These are phyloP conservation scores for Trichoderma pleuroti DNA, from an alignment of 2,329 filamentous ascomycete genomes.

Conservation along the genomic window DNA sequence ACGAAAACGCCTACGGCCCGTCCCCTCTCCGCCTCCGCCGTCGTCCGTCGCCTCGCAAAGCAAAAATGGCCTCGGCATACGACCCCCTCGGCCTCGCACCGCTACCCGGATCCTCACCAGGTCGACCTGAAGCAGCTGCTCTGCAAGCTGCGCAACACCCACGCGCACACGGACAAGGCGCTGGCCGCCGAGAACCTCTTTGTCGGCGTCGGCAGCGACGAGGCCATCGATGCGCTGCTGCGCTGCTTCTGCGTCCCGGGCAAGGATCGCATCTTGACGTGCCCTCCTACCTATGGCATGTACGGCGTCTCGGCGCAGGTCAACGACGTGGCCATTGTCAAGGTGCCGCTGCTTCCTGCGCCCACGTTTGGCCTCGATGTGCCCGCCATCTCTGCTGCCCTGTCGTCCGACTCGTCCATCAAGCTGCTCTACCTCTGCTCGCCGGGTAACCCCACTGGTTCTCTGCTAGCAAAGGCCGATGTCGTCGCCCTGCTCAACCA, in stretches of 20 bases:
- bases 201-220: constrained; percentile 92
- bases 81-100: constrained; percentile 81
- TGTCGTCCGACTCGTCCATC: constrained; percentile 60
- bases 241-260: constrained; percentile 90
- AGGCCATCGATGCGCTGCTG: constrained; percentile 91
- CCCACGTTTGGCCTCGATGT: constrained; percentile 73
- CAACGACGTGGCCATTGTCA: constrained; percentile 84
- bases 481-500: constrained; percentile 73
- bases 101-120: constrained; percentile 97
- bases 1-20: constrained; percentile 94
- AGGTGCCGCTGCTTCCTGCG: constrained; percentile 73
- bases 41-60: constrained; percentile 33
- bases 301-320: constrained; percentile 91
- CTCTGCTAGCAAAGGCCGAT: constrained; percentile 70
- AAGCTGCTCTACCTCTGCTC: constrained; percentile 93
- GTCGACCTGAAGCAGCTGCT: constrained; percentile 78
- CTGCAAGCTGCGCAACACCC: constrained; percentile 82
- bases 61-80: constrained; percentile 39
- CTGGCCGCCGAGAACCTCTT: constrained; percentile 83
- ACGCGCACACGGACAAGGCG: constrained; percentile 69
- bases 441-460: constrained; percentile 89
- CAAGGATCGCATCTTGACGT: constrained; percentile 85
- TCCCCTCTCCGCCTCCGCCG: constrained; percentile 59
- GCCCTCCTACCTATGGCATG: constrained; percentile 98
- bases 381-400: constrained; percentile 60